These are phyloP conservation scores for Volvox africanus DNA, from an alignment of 139 green algal genomes.

Conservation along the genomic window DNA sequence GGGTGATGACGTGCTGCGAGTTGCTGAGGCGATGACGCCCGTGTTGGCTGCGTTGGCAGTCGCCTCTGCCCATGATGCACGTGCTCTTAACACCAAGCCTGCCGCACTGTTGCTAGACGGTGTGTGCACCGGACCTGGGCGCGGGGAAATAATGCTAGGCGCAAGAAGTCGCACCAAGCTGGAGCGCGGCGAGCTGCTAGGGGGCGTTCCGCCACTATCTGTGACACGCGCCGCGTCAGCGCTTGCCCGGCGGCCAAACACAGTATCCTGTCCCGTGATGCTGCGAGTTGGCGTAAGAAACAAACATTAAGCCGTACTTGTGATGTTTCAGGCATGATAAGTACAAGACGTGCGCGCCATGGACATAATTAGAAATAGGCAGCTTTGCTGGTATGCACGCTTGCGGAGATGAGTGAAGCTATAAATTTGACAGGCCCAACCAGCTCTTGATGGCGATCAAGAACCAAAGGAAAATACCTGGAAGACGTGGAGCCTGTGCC, in stretches of 20 bases:
- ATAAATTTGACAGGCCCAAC: too few species aligned
- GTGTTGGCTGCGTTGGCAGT: not conserved
- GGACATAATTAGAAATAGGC: too few species aligned
- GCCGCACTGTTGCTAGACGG: not conserved
- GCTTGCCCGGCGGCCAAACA: not conserved
- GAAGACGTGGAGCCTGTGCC: too few species aligned
- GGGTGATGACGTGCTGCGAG: not conserved
- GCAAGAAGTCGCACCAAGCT: too few species aligned
- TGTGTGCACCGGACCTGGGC: not conserved
- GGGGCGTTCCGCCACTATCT: not conserved
- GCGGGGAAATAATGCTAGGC: not conserved
- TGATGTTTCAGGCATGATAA: too few species aligned
- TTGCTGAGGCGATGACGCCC: not conserved
- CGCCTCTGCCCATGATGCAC: not conserved
- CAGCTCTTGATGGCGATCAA: not conserved
- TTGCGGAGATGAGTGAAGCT: too few species aligned
- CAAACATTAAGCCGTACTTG: too few species aligned
- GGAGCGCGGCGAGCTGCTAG: too few species aligned
- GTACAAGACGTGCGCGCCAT: too few species aligned
- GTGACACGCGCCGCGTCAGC: not conserved
- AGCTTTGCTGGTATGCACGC: too few species aligned
- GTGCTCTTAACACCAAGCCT: slow-evolving; percentile 6
- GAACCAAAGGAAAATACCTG: not conserved
- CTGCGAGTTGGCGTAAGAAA: not conserved
- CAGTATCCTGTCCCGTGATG: not conserved